Percentiles rank a stretch among this genome's conserved stretches.
Evolutionary conservation across 2,329 filamentous ascomycete genomes (phyloP).

Genomic region (Aspergillus viridinutans): DNA sequence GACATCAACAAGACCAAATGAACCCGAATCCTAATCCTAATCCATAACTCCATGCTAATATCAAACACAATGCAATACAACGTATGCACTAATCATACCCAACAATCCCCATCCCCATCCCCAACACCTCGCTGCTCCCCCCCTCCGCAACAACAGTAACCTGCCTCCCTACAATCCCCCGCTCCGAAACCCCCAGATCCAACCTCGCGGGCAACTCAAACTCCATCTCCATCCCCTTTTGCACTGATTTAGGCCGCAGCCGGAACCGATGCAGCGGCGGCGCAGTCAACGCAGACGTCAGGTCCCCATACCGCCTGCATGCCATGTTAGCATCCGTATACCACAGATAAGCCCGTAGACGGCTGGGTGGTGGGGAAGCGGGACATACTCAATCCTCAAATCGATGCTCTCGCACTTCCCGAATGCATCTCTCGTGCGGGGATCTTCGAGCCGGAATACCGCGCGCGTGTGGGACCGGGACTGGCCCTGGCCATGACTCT

Average conservation of each 20-base stretch:
- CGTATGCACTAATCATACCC: slow-evolving; percentile 26
- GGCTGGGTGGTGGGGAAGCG: too few species aligned
- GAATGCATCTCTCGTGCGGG: slow-evolving; percentile 17
- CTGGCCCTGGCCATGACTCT: slow-evolving; percentile 3
- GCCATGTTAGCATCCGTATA: background rate
- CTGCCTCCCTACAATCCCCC: slow-evolving; percentile 31
- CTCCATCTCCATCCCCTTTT: slow-evolving; percentile 15
- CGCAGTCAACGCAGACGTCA: slow-evolving; percentile 9
- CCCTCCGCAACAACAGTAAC: slow-evolving; percentile 25
- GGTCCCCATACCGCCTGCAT: slow-evolving; percentile 25
- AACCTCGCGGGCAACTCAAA: slow-evolving; percentile 26
- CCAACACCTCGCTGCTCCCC: slow-evolving; percentile 12
- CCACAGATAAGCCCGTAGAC: background rate
- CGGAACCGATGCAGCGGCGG: slow-evolving; percentile 26
- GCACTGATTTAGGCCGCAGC: slow-evolving; percentile 8
- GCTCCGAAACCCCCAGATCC: slow-evolving; percentile 32
- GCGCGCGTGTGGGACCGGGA: slow-evolving; percentile 14
- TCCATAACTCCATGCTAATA: background rate
- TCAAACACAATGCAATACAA: background rate
- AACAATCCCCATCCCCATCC: slow-evolving; percentile 30
- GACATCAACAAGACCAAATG: background rate
- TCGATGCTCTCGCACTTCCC: slow-evolving; percentile 18
- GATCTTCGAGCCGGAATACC: slow-evolving; percentile 25
- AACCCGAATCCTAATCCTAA: background rate
- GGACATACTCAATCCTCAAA: slow-evolving; percentile 32